A percentile compares a stretch with the other conserved stretches of the same genome.
These are phyloP conservation scores for Umbellularia californica DNA, from an alignment of 164 flowering plant genomes.

Conservation along the genomic window DNA sequence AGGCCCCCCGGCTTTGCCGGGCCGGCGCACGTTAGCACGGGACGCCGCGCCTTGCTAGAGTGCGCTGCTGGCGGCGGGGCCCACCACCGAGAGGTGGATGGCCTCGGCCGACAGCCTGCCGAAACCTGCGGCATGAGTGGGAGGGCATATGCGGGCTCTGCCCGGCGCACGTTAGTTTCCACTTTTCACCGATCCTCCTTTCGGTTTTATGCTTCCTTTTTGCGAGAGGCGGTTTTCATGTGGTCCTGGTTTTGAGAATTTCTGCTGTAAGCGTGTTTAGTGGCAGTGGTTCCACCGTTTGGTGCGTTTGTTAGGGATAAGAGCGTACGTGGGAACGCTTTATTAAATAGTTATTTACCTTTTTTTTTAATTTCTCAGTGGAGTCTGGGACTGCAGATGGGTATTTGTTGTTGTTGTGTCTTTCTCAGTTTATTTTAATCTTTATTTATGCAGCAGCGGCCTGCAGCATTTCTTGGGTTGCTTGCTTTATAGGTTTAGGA, in stretches of 20 bases:
- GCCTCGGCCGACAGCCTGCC: constrained; percentile 1
- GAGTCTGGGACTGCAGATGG: not conserved
- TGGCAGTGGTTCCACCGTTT: not conserved
- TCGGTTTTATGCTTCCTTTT: not conserved
- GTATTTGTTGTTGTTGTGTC: not conserved
- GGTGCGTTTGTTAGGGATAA: not conserved
- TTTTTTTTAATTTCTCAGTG: not conserved
- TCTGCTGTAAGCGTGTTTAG: not conserved
- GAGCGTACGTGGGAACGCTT: no score
- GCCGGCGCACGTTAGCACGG: not conserved
- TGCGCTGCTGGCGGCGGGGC: not conserved
- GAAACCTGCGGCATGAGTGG: not conserved
- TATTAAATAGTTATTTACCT: not conserved
- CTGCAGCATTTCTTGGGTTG: not conserved
- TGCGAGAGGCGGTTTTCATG: not conserved
- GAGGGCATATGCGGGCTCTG: not conserved
- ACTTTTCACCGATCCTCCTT: not conserved
- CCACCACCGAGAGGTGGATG: not conserved
- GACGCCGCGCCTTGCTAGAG: not conserved
- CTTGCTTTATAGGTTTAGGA: not conserved
- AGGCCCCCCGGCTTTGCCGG: not conserved
- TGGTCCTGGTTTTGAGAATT: not conserved
- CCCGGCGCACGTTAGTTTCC: constrained; percentile 2
- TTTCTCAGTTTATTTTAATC: not conserved
- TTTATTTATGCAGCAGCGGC: not conserved